Percentiles rank a stretch among this genome's conserved stretches.
These are phyloP conservation scores for Penicillium manginii DNA, from an alignment of 495 filamentous ascomycete genomes.

Conservation along the genomic window DNA sequence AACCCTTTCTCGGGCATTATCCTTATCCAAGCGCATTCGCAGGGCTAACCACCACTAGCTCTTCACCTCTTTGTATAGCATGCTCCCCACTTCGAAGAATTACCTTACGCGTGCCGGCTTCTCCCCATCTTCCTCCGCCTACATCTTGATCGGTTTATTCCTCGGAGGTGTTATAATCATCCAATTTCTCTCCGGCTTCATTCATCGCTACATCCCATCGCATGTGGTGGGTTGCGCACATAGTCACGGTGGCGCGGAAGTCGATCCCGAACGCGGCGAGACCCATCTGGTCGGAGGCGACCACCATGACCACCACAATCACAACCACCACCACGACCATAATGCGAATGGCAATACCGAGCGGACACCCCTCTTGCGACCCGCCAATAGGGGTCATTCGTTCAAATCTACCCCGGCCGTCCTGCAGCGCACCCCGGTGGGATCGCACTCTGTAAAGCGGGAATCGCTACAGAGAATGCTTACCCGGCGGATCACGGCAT, in stretches of 20 bases:
- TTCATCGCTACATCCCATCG: slow-evolving; percentile 88
- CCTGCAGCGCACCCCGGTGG: slow-evolving; percentile 14
- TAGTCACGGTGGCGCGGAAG: slow-evolving; percentile 56
- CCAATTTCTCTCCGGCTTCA: slow-evolving; percentile 72
- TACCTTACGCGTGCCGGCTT: slow-evolving; percentile 73
- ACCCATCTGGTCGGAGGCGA: slow-evolving; percentile 20
- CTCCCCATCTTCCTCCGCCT: slow-evolving; percentile 67
- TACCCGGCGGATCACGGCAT: slow-evolving; percentile 58
- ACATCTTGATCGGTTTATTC: slow-evolving; percentile 76
- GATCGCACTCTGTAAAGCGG: slow-evolving; percentile 18
- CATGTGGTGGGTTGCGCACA: slow-evolving; percentile 93
- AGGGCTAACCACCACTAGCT: slow-evolving; percentile 54
- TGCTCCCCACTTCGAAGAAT: slow-evolving; percentile 81
- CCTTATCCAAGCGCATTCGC: slow-evolving; percentile 7
- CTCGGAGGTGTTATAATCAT: slow-evolving; percentile 83
- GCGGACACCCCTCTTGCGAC: slow-evolving; percentile 47
- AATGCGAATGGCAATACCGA: slow-evolving; percentile 37
- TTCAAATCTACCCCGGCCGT: slow-evolving; percentile 34
- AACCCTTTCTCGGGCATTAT: not conserved
- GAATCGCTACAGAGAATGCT: slow-evolving; percentile 46
- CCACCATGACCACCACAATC: slow-evolving; percentile 21
- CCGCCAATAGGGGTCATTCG: slow-evolving; percentile 5
- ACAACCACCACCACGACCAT: slow-evolving; percentile 20
- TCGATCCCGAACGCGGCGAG: slow-evolving; percentile 38
- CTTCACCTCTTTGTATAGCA: slow-evolving; percentile 91